Base-by-base conservation (phyloP, 129 eudicot species). In the Flaveria bidentis region DNA sequence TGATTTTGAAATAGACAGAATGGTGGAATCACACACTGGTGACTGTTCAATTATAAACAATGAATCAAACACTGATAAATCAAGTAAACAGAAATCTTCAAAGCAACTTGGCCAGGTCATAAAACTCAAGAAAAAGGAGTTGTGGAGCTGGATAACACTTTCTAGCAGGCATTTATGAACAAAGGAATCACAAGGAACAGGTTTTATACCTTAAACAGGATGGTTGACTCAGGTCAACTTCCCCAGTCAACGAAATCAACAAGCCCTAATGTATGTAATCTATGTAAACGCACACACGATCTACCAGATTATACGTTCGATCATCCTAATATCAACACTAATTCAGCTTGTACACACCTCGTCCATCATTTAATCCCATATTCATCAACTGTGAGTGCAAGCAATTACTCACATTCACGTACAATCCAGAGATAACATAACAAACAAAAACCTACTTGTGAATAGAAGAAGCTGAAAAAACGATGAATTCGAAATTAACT, bases 191-290 rank as follows among this genome's bases (percentile, higher is more conserved):
- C 53, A 55, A 14, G 20, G 15, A 36, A 74, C 55, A 64, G 1
- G 18, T 7, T 41, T 18, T 69, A 77, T 9, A 45, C 67, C 76
- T 46, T 58, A 28, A 58, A 45, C 67, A 78, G 23, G 77, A 79
- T 50, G 52, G 73, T 79, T 61, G 77, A 78, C 77, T 71, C 72
- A 16, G 67, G 81, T 76, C 74, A 60, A 72, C 41, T 68, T 9
- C 65, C 14, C 17, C 6, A 61, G 76, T 77, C 70, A 77, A 69
- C 76, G 36, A 42, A 63, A 56, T 55, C 62, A 70, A 69, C 23
- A 16, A 55, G 42, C 4, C 45, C 60, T 36, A 5, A 36, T 36
- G 41, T 36, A 36, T 36, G 41, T 28, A 56, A 36, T 36, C 1
- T 28, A 44, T 41, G 49, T 17, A 45, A 22, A 25, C 44, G 30